phyloP scores from a whole-genome alignment of 148 eudicot species.

The Rhododendron williamsianum region DNA sequence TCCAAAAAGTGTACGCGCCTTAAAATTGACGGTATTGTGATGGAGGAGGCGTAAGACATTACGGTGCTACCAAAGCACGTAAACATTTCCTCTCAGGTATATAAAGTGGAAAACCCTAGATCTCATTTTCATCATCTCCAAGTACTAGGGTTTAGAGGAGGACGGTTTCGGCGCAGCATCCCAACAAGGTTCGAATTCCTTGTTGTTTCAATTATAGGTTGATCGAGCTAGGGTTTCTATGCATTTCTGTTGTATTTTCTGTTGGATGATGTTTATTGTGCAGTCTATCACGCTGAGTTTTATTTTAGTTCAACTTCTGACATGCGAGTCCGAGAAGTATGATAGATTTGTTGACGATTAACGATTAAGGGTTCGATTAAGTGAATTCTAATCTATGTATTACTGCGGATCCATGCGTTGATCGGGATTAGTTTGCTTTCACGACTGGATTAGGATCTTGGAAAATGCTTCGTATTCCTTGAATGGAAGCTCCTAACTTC shows the following conservation, averaged over 20 bases:
- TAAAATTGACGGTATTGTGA: neutral
- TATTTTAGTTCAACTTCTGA: neutral
- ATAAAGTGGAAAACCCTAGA: neutral
- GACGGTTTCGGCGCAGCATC: neutral
- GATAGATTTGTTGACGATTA: neutral
- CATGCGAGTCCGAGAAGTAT: neutral
- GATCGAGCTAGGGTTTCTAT: neutral
- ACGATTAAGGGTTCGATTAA: neutral
- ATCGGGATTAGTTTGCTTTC: no score
- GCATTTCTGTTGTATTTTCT: neutral
- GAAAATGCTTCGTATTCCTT: neutral
- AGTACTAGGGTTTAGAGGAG: neutral
- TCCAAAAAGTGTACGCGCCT: no score
- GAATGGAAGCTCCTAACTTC: neutral
- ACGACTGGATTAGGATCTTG: neutral
- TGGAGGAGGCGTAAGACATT: neutral
- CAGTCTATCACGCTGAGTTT: neutral
- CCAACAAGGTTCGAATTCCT: conserved; percentile 2
- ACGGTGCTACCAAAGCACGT: neutral
- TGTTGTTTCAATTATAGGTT: neutral
- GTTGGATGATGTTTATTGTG: neutral
- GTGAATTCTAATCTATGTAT: neutral
- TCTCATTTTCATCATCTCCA: neutral
- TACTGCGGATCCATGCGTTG: no score
- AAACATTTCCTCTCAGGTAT: neutral